Base-by-base conservation (phyloP, 495 filamentous ascomycete genomes). In the Penicillium cataractarum region DNA sequence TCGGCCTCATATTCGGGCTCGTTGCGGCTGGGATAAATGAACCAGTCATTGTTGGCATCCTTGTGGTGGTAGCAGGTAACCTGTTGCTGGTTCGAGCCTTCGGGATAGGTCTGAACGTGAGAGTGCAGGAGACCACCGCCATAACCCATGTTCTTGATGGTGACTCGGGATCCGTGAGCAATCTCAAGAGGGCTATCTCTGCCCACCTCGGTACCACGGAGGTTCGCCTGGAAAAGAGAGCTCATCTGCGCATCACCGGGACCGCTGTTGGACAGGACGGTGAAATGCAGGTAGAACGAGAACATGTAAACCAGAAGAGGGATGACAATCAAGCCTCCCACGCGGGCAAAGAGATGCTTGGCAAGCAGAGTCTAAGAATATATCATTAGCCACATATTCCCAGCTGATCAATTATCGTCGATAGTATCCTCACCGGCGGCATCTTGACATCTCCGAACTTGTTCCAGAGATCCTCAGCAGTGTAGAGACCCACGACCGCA, bases 31-130 rank as follows among this genome's bases (percentile, higher is more conserved):
- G 95, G 96, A 71, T 97, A 97, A 74, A 99, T 96, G 76, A 93
- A 97, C 95, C 95, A 99, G 77, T 99, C 96, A 70, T 99, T 99
- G 81, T 99, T 99, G 67, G 95, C 86, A 84, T 99, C 95, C 73
- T 99, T 99, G 82, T 99, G 95, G 76, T 99, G 95, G 74, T 99
- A 99, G 79, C 95, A 99, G 32, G 95, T 99, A 57, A 99, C 90
- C 75, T 99, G 95, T 70, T 99, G 96, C 76, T 99, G 95, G 7
- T 75, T 76, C 15, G 96, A 98, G 32, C 95, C 95, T 76, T 99
- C 96, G 0, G 95, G 95, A 68, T 90, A 99, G 15, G 94, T 92
- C 76, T 99, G 95, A 64, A 98, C 87, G 80, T 98, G 96, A 37
- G 92, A 97, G 78, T 99, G 95, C 54, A 99, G 86, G n/a, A 99